Percentiles rank a stretch among this genome's conserved stretches.
These are phyloP conservation scores for Phytopythium cucurbitacearum DNA, from an alignment of 352 stramenopile genomes.

Conservation along the genomic window DNA sequence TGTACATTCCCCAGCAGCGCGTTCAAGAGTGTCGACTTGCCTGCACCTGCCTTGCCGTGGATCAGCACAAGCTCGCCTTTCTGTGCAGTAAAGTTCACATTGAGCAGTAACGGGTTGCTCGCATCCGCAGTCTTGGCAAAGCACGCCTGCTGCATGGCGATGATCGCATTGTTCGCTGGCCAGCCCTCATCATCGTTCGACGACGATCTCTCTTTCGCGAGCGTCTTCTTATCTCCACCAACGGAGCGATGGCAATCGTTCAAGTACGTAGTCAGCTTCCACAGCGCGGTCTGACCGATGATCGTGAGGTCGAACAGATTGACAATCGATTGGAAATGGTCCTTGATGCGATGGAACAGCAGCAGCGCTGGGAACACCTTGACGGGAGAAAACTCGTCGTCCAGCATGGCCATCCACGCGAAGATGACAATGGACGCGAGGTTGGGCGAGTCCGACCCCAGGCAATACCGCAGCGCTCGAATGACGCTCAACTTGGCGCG, in stretches of 20 bases:
- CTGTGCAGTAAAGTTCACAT: constrained; percentile 40
- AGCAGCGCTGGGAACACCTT: constrained; percentile 29
- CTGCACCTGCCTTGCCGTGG: constrained; percentile 50
- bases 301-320: constrained; percentile 18
- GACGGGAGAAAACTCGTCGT: constrained; percentile 22
- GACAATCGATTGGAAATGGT: constrained; percentile 22
- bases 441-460: constrained; percentile 25
- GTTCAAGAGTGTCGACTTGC: constrained; percentile 58
- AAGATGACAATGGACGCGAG: constrained; percentile 35
- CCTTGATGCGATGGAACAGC: constrained; percentile 27
- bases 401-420: constrained; percentile 26
- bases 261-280: constrained; percentile 20
- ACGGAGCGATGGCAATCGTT: constrained; percentile 3
- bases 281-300: constrained; percentile 16
- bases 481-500: constrained; percentile 16
- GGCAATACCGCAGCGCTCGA: constrained; percentile 23
- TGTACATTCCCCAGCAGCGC: constrained; percentile 47
- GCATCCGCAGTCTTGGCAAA: constrained; percentile 27
- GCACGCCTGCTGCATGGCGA: constrained; percentile 34
- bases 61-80: constrained; percentile 52
- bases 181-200: background rate
- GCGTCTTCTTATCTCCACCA: background rate
- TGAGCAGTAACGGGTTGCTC: constrained; percentile 41
- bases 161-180: constrained; percentile 16
- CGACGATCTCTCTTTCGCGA: background rate